Evolutionary conservation across 306 rosid species (phyloP).

Genomic region (Dalbergia oliveri): DNA sequence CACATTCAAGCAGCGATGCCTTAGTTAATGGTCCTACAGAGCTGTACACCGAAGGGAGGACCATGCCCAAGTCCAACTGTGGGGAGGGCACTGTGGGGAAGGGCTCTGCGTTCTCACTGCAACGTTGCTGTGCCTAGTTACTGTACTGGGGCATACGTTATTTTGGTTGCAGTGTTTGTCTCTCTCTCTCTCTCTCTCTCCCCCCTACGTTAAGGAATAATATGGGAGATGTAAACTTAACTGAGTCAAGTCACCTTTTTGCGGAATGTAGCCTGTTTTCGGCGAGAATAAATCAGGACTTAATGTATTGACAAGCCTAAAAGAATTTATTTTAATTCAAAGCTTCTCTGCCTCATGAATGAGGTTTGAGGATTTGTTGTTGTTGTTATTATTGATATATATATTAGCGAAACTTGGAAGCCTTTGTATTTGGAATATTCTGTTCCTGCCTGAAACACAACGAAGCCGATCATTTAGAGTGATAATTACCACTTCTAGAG

Average conservation of each 20-base stretch:
- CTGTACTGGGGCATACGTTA: too few species aligned
- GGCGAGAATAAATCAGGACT: constrained; percentile 43
- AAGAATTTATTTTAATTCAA: not conserved
- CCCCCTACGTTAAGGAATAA: constrained; percentile 53
- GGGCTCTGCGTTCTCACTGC: constrained; percentile 31
- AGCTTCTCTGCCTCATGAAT: constrained; percentile 25
- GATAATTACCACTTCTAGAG: too few species aligned
- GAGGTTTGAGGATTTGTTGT: not conserved
- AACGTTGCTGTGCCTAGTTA: constrained; percentile 37
- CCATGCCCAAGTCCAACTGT: constrained; percentile 40
- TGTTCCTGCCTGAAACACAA: not conserved
- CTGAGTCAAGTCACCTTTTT: constrained; percentile 42
- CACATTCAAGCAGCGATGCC: constrained; percentile 50
- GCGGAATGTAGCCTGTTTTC: constrained; percentile 51
- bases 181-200: constrained; percentile 31
- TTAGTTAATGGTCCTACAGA: constrained; percentile 51
- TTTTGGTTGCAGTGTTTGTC: constrained; percentile 43
- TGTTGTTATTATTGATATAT: not conserved
- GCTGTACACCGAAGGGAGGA: constrained; percentile 39
- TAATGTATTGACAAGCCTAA: constrained; percentile 25
- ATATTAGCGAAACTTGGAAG: not conserved
- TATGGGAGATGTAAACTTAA: constrained; percentile 55
- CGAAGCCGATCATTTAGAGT: not conserved
- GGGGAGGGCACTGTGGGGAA: constrained; percentile 33
- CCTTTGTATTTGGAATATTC: not conserved